A percentile compares a stretch with the other conserved stretches of the same genome.
These are phyloP conservation scores for Kluyveromyces sp. DNA, from an alignment of 1,139 yeast genomes.

Conservation along the genomic window DNA sequence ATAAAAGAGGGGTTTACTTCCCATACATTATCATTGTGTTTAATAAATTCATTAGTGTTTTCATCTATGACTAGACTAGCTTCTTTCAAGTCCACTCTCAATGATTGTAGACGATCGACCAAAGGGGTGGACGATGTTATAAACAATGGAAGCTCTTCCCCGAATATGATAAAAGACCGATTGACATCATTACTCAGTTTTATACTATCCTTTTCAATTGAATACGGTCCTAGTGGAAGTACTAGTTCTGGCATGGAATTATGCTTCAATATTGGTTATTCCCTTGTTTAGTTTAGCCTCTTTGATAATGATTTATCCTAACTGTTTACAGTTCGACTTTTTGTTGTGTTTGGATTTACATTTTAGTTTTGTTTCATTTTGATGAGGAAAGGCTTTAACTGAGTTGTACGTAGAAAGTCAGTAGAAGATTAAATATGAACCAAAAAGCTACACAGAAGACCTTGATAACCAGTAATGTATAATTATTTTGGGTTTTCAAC, in stretches of 20 bases:
- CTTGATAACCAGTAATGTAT: no score
- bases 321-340: no score
- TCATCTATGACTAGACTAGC: constrained; percentile 14
- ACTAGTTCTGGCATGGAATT: not conserved
- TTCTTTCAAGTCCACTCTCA: constrained; percentile 19
- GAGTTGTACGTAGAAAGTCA: no score
- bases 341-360: no score
- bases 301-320: no score
- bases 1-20: constrained; percentile 15
- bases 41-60: constrained; percentile 1
- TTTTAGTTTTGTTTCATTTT: no score
- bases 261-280: not conserved
- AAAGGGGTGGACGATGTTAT: not conserved
- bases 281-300: no score
- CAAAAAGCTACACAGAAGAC: no score
- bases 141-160: constrained; percentile 2
- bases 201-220: not conserved
- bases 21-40: constrained; percentile 10
- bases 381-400: no score
- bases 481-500: no score
- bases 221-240: not conserved
- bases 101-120: not conserved
- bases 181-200: not conserved
- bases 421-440: no score
- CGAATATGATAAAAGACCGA: constrained; percentile 2